Conservation (phyloP, 805 yeast genomes). For the Saturnispora besseyi region DNA sequence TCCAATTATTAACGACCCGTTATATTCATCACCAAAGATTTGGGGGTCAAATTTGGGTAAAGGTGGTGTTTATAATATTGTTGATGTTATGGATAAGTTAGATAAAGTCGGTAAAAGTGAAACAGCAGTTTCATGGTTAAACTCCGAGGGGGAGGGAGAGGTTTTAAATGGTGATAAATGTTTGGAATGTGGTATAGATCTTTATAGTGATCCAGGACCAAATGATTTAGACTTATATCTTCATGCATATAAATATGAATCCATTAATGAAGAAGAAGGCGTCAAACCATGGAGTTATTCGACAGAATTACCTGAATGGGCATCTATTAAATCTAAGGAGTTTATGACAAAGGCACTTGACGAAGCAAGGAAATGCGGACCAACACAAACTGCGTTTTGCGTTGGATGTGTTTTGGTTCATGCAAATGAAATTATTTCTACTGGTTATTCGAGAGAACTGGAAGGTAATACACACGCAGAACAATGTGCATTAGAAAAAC, state of each 20-base stretch:
- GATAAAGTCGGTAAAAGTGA: slow-evolving; percentile 63
- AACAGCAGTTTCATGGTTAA: slow-evolving; percentile 60
- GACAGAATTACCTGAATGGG: slow-evolving; percentile 81
- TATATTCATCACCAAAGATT: slow-evolving; percentile 65
- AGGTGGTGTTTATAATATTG: slow-evolving; percentile 38
- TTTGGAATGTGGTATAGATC: slow-evolving; percentile 53
- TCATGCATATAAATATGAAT: slow-evolving; percentile 78
- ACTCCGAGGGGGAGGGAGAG: slow-evolving; percentile 58
- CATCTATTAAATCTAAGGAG: slow-evolving; percentile 43
- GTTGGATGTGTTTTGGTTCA: slow-evolving; percentile 86
- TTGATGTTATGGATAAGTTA: slow-evolving; percentile 38
- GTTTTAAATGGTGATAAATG: slow-evolving; percentile 46
- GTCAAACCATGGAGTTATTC: slow-evolving; percentile 52
- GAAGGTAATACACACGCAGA: slow-evolving; percentile 98
- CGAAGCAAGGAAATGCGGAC: slow-evolving; percentile 73
- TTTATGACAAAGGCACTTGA: slow-evolving; percentile 71
- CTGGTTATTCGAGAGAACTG: slow-evolving; percentile 85
- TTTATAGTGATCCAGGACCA: slow-evolving; percentile 83
- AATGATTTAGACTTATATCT: slow-evolving; percentile 84
- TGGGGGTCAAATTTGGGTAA: slow-evolving; percentile 80
- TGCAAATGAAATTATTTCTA: slow-evolving; percentile 57
- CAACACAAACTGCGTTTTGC: slow-evolving; percentile 77
- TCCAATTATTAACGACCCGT: slow-evolving; percentile 90
- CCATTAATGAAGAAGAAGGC: slow-evolving; percentile 24
- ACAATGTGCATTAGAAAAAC: slow-evolving; percentile 84